Conservation (phyloP, 2,329 filamentous ascomycete species). For the Penicillium rolfsii region DNA sequence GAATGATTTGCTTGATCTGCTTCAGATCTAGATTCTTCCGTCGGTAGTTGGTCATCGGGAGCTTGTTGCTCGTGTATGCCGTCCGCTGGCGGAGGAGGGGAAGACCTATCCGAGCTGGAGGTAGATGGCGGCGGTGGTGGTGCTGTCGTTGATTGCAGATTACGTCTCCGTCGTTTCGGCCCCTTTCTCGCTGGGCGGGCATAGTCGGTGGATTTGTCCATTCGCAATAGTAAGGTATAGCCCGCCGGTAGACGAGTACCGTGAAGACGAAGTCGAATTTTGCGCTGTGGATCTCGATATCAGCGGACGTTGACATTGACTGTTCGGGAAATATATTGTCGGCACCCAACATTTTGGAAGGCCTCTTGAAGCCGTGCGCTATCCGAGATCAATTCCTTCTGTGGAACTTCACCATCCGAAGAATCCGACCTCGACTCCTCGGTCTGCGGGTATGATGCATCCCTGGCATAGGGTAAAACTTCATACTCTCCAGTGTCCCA, state of each 20-base stretch:
- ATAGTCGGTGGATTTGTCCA: conserved; percentile 39
- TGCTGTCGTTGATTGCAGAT: neutral
- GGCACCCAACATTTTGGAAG: conserved; percentile 48
- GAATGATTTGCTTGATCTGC: conserved; percentile 16
- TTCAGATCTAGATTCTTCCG: neutral
- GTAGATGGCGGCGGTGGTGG: conserved; percentile 13
- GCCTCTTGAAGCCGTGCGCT: conserved; percentile 54
- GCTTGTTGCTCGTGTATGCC: neutral
- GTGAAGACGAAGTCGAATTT: conserved; percentile 60
- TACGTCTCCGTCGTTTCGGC: conserved; percentile 29
- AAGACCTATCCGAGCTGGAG: conserved; percentile 27
- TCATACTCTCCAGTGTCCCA: conserved; percentile 66
- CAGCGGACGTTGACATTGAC: neutral
- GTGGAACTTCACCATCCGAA: conserved; percentile 16
- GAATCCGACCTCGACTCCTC: conserved; percentile 36
- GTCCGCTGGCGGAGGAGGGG: conserved; percentile 11
- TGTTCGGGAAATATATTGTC: neutral
- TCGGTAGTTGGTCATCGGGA: neutral
- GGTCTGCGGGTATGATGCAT: conserved; percentile 41
- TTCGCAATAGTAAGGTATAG: conserved; percentile 60
- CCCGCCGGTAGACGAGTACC: conserved; percentile 57
- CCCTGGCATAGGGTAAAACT: conserved; percentile 52
- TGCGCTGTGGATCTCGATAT: conserved; percentile 44
- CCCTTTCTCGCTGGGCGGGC: conserved; percentile 20
- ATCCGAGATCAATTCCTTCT: conserved; percentile 31